These are phyloP conservation scores for Sicyos baderoa DNA, from an alignment of 306 rosid genomes.

Conservation along the genomic window DNA sequence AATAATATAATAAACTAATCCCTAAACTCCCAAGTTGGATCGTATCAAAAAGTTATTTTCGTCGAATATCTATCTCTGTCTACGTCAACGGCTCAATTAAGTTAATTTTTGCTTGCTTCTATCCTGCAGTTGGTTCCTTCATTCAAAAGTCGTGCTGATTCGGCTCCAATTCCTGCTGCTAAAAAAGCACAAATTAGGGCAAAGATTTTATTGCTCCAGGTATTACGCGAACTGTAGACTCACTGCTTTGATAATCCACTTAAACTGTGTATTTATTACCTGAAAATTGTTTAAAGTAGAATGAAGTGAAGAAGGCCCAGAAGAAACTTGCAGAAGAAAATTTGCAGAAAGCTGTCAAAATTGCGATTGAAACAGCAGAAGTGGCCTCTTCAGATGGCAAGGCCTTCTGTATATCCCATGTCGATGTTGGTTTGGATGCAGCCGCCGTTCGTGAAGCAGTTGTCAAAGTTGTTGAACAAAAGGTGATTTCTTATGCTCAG, in stretches of 20 bases:
- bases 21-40: too few species aligned
- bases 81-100: neutral
- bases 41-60: neutral
- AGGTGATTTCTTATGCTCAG: slow-evolving; percentile 39
- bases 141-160: slow-evolving; percentile 65
- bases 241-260: neutral
- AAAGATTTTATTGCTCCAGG: slow-evolving; percentile 70
- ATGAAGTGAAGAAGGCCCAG: slow-evolving; percentile 70
- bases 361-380: slow-evolving; percentile 62
- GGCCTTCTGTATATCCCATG: slow-evolving; percentile 60
- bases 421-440: slow-evolving; percentile 79
- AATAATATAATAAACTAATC: too few species aligned
- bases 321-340: slow-evolving; percentile 84
- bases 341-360: slow-evolving; percentile 57
- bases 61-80: neutral
- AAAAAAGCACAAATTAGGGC: slow-evolving; percentile 71
- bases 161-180: slow-evolving; percentile 76
- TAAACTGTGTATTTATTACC: slow-evolving; percentile 14
- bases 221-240: slow-evolving; percentile 16
- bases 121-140: slow-evolving; percentile 60
- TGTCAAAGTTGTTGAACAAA: slow-evolving; percentile 54
- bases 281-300: slow-evolving; percentile 33
- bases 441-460: slow-evolving; percentile 99
- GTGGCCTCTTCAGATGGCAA: slow-evolving; percentile 58
- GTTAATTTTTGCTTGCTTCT: neutral